Base-by-base conservation (phyloP, 805 yeast genomes). In the Lipomyces mesembrius region DNA sequence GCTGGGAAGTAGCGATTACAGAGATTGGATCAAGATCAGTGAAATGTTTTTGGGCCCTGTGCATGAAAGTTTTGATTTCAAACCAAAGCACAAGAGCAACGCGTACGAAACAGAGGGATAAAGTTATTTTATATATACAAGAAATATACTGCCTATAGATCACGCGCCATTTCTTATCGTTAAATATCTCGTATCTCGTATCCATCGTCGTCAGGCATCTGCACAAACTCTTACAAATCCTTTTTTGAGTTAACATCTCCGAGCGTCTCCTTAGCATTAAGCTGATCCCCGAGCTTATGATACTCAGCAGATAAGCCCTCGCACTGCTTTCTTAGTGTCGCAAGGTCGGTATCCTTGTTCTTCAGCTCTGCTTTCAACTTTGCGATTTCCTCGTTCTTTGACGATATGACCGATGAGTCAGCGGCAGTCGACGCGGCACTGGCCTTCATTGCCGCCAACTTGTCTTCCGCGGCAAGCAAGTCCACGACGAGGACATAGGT, bases 71-170 rank as follows among this genome's bases (percentile, higher is more conserved):
- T 95, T 95, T 79, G 85, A 84, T 61, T 95, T 92, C 76, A 84
- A 84, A 62, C 99, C 99, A 63, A 95, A 95, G 79, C 99, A 95
- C 77, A 95, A 95, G 83, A 91, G 97, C 79, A 95, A 90, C 73
- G 83, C 97, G 2, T 91, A 85, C 74, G 84, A 82, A 64, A 67
- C 65, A 9, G 65, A 62, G n/a, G 68, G 52, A 7, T 58, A 34
- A 17, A 1, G 3, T n/a, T 32, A 25, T 39, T 34, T 1, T 39
- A 29, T 32, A 11, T 3, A 14, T 12, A 25, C 27, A 7, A 20
- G 37, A 52, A 11, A 52, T 11, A 52, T 52, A 25, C 4, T 52
- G 55, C 34, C 53, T 22, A 25, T 9, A n/a, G 20, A 43, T 17
- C 49, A 43, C n/a, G 49, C 9, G 11, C 22, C 20, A n/a, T n/a